These are phyloP conservation scores for Violaceomyces palustris DNA, from an alignment of 1,284 basidiomycete species.

Conservation along the genomic window DNA sequence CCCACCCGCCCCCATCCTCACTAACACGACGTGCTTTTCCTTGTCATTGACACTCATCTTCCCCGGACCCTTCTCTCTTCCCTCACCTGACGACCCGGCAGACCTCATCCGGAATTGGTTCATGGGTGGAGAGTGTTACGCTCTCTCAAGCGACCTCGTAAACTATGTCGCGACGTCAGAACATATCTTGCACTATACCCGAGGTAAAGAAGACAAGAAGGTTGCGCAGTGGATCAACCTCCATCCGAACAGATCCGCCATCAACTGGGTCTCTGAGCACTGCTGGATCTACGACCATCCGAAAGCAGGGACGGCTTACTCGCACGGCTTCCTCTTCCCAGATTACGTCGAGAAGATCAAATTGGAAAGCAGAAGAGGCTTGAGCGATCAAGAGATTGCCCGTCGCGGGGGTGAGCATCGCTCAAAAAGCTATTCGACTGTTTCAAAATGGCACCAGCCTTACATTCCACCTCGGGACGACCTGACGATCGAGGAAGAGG, in stretches of 20 bases:
- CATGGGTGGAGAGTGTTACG: constrained; percentile 95
- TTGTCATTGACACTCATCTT: no score
- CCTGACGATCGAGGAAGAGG: constrained; percentile 66
- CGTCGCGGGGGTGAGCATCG: constrained; percentile 54
- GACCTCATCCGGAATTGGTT: constrained; percentile 86
- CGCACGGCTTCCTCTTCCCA: constrained; percentile 95
- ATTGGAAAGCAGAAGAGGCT: constrained; percentile 51
- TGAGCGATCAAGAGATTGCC: constrained; percentile 52
- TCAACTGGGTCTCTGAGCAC: constrained; percentile 84
- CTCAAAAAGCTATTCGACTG: constrained; percentile 72
- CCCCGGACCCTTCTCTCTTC: constrained; percentile 1
- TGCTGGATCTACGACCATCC: constrained; percentile 99
- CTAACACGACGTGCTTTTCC: no score
- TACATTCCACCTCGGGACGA: constrained; percentile 70
- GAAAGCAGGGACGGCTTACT: constrained; percentile 77
- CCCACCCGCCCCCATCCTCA: no score
- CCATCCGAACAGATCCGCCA: constrained; percentile 73
- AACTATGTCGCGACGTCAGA: constrained; percentile 76
- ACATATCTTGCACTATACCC: constrained; percentile 64
- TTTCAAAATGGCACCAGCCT: constrained; percentile 74
- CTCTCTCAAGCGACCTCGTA: constrained; percentile 82
- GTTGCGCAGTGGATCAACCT: constrained; percentile 84
- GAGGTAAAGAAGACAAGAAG: constrained; percentile 90
- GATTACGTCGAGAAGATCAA: constrained; percentile 72
- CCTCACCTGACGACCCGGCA: constrained; percentile 26